Evolutionary conservation across 352 stramenopile species (phyloP).

Genomic region (Blastocystis hominis): DNA sequence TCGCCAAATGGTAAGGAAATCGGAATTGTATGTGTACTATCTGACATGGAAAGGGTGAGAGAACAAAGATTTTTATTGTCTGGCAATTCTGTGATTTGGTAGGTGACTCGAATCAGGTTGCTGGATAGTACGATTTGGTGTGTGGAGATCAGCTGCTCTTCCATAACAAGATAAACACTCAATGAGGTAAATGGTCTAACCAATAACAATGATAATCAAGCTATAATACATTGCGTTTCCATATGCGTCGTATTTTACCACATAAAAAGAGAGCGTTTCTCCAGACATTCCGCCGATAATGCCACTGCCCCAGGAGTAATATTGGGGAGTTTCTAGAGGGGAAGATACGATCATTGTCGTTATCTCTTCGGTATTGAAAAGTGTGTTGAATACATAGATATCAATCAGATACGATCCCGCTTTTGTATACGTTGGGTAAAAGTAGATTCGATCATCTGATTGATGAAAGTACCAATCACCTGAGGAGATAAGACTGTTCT

Average conservation of each 20-base stretch:
- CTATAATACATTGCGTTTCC: neutral
- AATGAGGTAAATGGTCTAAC: neutral
- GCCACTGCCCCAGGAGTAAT: neutral
- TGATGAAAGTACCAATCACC: neutral
- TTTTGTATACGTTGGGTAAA: neutral
- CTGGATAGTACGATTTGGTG: neutral
- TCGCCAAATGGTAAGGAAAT: neutral
- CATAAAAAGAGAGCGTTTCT: neutral
- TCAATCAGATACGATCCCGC: neutral
- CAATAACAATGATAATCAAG: neutral
- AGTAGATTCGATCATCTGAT: neutral
- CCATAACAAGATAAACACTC: neutral
- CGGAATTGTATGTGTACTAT: neutral
- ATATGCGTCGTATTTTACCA: neutral
- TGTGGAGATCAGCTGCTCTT: neutral
- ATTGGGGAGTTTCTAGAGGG: neutral
- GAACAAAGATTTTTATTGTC: neutral
- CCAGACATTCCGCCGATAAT: neutral
- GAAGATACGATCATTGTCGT: neutral
- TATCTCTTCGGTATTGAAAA: neutral
- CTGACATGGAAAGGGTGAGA: neutral
- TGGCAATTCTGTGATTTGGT: neutral
- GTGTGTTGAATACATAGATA: neutral
- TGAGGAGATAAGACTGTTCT: neutral
- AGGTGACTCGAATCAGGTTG: neutral